Evolutionary conservation across 2,329 filamentous ascomycete species (phyloP).

Genomic region (Bertia moriformis): DNA sequence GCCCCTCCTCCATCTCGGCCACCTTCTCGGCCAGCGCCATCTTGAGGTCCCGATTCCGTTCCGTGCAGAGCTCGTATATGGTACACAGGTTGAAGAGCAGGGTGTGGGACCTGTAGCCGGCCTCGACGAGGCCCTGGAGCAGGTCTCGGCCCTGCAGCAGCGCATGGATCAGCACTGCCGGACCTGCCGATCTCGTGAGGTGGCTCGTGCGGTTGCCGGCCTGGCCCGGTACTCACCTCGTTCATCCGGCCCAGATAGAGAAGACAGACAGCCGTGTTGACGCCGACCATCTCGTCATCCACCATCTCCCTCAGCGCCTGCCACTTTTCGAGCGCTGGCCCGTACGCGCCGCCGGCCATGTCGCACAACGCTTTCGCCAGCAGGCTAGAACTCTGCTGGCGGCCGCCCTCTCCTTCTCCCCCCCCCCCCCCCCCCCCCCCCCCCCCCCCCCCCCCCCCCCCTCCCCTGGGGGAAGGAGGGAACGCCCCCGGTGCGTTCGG

Average conservation of each 20-base stretch:
- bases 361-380: constrained; percentile 50
- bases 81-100: constrained; percentile 82
- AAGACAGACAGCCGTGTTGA: constrained; percentile 73
- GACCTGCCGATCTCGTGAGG: neutral
- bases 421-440: constrained; percentile 11
- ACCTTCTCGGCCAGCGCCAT: constrained; percentile 54
- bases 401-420: constrained; percentile 31
- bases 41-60: constrained; percentile 60
- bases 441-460: constrained; percentile 8
- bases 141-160: constrained; percentile 41
- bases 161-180: constrained; percentile 9
- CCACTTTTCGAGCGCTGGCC: constrained; percentile 49
- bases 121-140: constrained; percentile 50
- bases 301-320: constrained; percentile 23
- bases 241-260: constrained; percentile 68
- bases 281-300: constrained; percentile 54
- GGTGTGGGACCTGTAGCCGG: constrained; percentile 57
- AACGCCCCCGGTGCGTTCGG: no score
- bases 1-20: constrained; percentile 38
- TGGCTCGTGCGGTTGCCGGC: neutral
- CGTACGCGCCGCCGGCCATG: constrained; percentile 66
- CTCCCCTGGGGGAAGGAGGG: no score
- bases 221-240: constrained; percentile 34
- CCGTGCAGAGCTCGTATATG: constrained; percentile 81
- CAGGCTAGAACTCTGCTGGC: no score